Conservation (phyloP, 2,329 filamentous ascomycete genomes). For the Botryotinia calthae region DNA sequence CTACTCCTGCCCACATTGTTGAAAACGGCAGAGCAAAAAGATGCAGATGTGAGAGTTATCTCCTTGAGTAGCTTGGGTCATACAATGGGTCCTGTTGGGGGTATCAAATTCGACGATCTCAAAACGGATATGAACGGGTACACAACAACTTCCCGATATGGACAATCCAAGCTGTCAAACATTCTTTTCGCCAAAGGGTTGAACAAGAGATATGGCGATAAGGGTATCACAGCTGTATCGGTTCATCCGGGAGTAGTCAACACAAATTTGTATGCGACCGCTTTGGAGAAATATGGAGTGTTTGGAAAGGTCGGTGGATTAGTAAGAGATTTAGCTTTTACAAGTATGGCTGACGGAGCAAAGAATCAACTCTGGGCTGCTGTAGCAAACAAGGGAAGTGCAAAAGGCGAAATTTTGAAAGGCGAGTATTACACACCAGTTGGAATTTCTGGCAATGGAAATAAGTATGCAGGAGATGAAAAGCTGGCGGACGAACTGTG, state of each 20-base stretch:
- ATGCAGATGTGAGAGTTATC: slow-evolving; percentile 26
- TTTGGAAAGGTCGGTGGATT: slow-evolving; percentile 10
- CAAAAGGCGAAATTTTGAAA: slow-evolving; percentile 23
- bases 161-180: slow-evolving; percentile 50
- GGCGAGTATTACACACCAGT: slow-evolving; percentile 43
- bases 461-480: slow-evolving; percentile 28
- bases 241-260: slow-evolving; percentile 43
- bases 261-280: slow-evolving; percentile 22
- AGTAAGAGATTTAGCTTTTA: slow-evolving; percentile 7
- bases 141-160: slow-evolving; percentile 38
- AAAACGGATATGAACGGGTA: slow-evolving; percentile 18
- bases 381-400: slow-evolving; percentile 28
- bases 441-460: slow-evolving; percentile 36
- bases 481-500: slow-evolving; percentile 39
- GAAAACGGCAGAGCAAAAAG: slow-evolving; percentile 28
- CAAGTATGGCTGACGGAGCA: slow-evolving; percentile 34
- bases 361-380: slow-evolving; percentile 46
- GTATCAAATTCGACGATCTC: slow-evolving; percentile 36
- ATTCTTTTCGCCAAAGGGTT: slow-evolving; percentile 45
- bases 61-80: slow-evolving; percentile 18
- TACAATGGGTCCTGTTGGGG: not conserved
- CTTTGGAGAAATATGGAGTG: not conserved
- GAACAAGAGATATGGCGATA: slow-evolving; percentile 40
- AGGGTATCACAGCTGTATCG: slow-evolving; percentile 39
- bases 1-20: slow-evolving; percentile 40